A percentile compares a stretch with the other conserved stretches of the same genome.
phyloP scores from a whole-genome alignment of 2,329 filamentous ascomycete species.

The Mycocentrospora acerina region DNA sequence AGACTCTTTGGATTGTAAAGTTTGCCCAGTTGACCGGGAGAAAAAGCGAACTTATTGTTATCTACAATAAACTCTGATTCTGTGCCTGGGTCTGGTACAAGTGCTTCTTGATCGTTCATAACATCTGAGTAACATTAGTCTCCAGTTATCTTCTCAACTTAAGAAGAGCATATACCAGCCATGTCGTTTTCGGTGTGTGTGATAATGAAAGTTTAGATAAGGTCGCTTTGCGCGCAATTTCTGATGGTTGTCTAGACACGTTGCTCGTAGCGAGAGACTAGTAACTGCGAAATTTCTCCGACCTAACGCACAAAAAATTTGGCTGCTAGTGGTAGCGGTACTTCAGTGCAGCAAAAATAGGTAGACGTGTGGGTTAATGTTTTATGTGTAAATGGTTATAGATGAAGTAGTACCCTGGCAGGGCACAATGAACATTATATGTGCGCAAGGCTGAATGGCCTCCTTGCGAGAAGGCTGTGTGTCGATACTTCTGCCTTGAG shows the following conservation, averaged over 20 bases:
- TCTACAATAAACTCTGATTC: conserved; percentile 74
- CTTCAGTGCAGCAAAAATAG: no score
- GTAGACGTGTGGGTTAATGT: no score
- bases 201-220: conserved; percentile 69
- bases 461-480: no score
- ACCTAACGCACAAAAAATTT: no score
- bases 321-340: no score
- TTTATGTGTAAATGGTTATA: no score
- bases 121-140: conserved; percentile 53
- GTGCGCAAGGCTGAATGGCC: no score
- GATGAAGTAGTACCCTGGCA: no score
- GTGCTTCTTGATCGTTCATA: conserved; percentile 66
- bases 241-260: conserved; percentile 31
- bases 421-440: no score
- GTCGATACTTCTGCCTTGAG: no score
- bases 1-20: conserved; percentile 78
- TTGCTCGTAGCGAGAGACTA: no score
- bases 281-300: no score
- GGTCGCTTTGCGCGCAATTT: conserved; percentile 57
- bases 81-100: conserved; percentile 74
- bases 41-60: conserved; percentile 79
- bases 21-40: conserved; percentile 78
- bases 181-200: conserved; percentile 59
- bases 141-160: conserved; percentile 46
- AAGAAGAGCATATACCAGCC: conserved; percentile 50